These are phyloP conservation scores for Gnaphalium uliginosum DNA, from an alignment of 129 eudicot species.

Conservation along the genomic window DNA sequence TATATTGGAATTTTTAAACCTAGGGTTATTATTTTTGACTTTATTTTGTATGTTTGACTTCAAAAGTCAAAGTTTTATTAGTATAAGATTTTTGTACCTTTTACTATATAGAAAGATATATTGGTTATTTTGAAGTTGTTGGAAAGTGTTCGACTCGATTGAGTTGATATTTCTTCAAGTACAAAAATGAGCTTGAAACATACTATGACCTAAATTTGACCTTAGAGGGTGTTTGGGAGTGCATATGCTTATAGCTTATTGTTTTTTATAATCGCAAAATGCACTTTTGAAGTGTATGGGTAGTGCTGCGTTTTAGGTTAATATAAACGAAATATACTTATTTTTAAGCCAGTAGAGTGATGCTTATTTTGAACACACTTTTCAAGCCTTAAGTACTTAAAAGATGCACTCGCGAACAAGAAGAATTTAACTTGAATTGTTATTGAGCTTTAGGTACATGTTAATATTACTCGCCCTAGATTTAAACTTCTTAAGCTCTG, in stretches of 20 bases:
- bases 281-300: no score
- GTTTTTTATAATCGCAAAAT: neutral
- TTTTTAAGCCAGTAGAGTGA: no score
- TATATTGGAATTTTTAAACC: neutral
- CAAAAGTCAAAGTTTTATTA: neutral
- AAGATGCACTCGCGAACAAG: no score
- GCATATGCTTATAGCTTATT: neutral
- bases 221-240: neutral
- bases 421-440: no score
- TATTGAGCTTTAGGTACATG: no score
- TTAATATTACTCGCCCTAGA: no score
- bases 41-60: constrained; percentile 11
- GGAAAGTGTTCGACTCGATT: neutral
- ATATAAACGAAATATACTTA: no score
- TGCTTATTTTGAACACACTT: no score
- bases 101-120: neutral
- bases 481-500: no score
- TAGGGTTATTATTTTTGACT: constrained; percentile 17
- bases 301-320: no score
- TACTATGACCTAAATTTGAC: neutral
- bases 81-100: neutral
- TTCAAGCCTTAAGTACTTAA: no score
- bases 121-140: neutral
- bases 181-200: neutral
- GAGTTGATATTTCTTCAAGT: neutral